Evolutionary conservation across 257 asterid genomes (phyloP).

Genomic region (Gentiana dahurica): DNA sequence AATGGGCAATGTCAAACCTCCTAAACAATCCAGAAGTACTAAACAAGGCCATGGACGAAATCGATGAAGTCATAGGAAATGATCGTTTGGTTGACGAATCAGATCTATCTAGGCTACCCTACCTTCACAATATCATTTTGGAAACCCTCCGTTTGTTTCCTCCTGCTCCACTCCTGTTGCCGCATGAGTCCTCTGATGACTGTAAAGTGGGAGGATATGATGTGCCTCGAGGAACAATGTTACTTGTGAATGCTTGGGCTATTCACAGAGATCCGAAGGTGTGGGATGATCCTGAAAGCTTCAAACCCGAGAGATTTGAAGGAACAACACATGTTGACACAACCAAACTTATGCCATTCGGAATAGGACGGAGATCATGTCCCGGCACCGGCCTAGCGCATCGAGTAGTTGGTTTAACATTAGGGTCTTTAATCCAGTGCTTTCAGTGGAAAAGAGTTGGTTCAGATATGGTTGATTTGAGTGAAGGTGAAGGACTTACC

Average conservation of each 20-base stretch:
- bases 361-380: slow-evolving; percentile 16
- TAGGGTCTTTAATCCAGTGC: slow-evolving; percentile 8
- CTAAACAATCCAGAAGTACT: slow-evolving; percentile 1
- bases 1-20: slow-evolving; percentile 3
- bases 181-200: not conserved
- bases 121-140: slow-evolving; percentile 32
- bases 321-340: not conserved
- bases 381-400: slow-evolving; percentile 14
- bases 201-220: slow-evolving; percentile 5
- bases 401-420: not conserved
- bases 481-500: slow-evolving; percentile 20
- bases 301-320: slow-evolving; percentile 34
- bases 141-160: slow-evolving; percentile 28
- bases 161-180: not conserved
- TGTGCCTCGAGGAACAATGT: not conserved
- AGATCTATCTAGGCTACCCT: slow-evolving; percentile 39
- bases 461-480: slow-evolving; percentile 16
- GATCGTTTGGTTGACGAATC: slow-evolving; percentile 21
- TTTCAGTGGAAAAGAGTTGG: slow-evolving; percentile 12
- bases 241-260: slow-evolving; percentile 2
- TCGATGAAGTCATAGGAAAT: not conserved
- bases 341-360: slow-evolving; percentile 11
- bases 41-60: not conserved
- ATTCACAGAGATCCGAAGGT: slow-evolving; percentile 27
- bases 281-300: slow-evolving; percentile 49